Conservation (phyloP, 2,329 filamentous ascomycete species). For the Fusarium vanettenii region DNA sequence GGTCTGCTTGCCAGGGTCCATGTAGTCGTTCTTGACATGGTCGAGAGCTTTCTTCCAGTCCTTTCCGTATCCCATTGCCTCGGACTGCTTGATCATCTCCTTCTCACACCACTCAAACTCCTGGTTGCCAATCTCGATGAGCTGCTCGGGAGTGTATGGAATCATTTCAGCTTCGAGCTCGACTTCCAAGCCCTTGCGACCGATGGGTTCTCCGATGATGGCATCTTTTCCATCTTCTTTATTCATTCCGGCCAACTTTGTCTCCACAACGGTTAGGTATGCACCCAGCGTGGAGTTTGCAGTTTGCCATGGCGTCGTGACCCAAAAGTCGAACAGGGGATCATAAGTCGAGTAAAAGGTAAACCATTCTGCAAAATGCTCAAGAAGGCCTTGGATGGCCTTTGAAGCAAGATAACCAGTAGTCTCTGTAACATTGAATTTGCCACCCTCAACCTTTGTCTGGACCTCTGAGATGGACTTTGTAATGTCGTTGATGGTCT, state of each 20-base stretch:
- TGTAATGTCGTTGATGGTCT: constrained; percentile 16
- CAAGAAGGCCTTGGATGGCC: constrained; percentile 9
- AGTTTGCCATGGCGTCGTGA: constrained; percentile 25
- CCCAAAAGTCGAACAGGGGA: constrained; percentile 32
- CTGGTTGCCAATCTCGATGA: constrained; percentile 28
- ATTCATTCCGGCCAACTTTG: constrained; percentile 18
- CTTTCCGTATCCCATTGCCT: constrained; percentile 23
- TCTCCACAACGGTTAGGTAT: constrained; percentile 19
- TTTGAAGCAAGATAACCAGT: constrained; percentile 23
- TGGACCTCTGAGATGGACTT: constrained; percentile 18
- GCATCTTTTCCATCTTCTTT: constrained; percentile 9
- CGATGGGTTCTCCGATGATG: constrained; percentile 26
- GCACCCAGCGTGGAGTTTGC: neutral
- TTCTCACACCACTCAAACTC: constrained; percentile 32
- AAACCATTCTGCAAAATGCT: constrained; percentile 21
- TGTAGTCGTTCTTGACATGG: constrained; percentile 29
- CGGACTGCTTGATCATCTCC: constrained; percentile 28
- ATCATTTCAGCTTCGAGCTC: constrained; percentile 34
- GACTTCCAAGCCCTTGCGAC: constrained; percentile 19
- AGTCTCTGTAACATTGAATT: constrained; percentile 26
- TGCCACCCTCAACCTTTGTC: constrained; percentile 8
- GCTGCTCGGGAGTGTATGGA: constrained; percentile 20
- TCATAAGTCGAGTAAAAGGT: constrained; percentile 30
- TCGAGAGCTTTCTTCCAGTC: constrained; percentile 31
- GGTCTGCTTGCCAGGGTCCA: constrained; percentile 27